Evolutionary conservation across 169 alveolate species (phyloP), one percentile per base, ranked within the genome.

Genomic region (Plasmodium gallinaceum): DNA sequence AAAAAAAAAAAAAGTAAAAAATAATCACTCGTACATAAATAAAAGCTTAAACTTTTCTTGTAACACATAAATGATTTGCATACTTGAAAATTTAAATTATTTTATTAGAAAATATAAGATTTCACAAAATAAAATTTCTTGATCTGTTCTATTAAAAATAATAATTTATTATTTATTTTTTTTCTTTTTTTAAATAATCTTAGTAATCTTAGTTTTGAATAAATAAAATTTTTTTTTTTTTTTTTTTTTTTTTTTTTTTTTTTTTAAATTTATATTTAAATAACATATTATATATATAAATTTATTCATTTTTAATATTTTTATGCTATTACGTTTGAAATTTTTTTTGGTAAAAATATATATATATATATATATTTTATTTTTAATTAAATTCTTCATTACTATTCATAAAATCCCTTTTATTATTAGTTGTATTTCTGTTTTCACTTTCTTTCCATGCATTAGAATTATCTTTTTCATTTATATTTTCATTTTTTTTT

Each of bases 361-460:
- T 32, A 32, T 32, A 32, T 32, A 32, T 32, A 32, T 32, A 32
- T 32, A 32, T 32, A 32, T 32, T 2, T 32, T 45, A 16, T 32
- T 0, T 39, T 18, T 58, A 74, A 60, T 51, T 74, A 1, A 72
- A 74, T 32, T 74, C 88, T 12, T 58, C 88, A n/a, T 74, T 45
- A 37, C 88, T 74, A 32, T 74, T 74, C 16, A 74, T 72, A 20
- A 72, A 74, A 7, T 74, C 72, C 22, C 72, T 42, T n/a, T 51
- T 57, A 37, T 58, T 61, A 39, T 22, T 42, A 16, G 32, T 45
- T 0, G 39, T 69, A 64, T 46, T 42, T 14, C 78, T 64, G 39
- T 78, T 70, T 65, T 78, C 70, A 32, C 89, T 78, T 54, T 66
- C 89, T 14, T 46, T 68, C 89, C 80, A 78, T 24, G 46, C 89